Percentiles rank a stretch among this genome's conserved stretches.
These are phyloP conservation scores for Apiospora arundinis DNA, from an alignment of 2,329 filamentous ascomycete genomes.

Conservation along the genomic window DNA sequence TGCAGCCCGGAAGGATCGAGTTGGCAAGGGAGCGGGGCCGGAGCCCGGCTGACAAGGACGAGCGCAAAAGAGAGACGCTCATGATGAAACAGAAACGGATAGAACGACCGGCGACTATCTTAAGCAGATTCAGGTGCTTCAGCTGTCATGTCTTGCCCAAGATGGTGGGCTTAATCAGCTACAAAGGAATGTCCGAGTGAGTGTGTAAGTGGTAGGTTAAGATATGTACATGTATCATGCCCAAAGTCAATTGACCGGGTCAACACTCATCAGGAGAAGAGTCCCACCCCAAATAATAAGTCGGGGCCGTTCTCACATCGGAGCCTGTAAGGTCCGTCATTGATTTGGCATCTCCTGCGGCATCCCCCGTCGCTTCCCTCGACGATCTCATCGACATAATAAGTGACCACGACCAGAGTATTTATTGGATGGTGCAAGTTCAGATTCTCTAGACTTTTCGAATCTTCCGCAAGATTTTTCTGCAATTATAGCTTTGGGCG, in stretches of 20 bases:
- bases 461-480: not conserved
- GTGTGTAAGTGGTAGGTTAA: not conserved
- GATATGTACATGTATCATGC: not conserved
- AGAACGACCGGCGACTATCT: not conserved
- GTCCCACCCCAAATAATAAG: not conserved
- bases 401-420: not conserved
- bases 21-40: not conserved
- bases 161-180: not conserved
- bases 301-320: constrained; percentile 16
- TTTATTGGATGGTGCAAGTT: not conserved
- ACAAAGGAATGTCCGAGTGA: not conserved
- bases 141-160: not conserved
- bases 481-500: not conserved
- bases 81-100: constrained; percentile 7
- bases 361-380: not conserved
- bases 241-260: not conserved
- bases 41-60: constrained; percentile 1
- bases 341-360: not conserved
- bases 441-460: not conserved
- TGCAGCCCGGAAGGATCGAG: constrained; percentile 7
- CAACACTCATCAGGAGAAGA: constrained; percentile 2
- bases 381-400: not conserved
- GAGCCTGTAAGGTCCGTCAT: constrained; percentile 19
- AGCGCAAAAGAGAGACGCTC: constrained; percentile 8
- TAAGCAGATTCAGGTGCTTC: not conserved